A percentile compares a stretch with the other conserved stretches of the same genome.
Conservation (phyloP, 805 yeast genomes). For the Crinitomyces ghanaensis region DNA sequence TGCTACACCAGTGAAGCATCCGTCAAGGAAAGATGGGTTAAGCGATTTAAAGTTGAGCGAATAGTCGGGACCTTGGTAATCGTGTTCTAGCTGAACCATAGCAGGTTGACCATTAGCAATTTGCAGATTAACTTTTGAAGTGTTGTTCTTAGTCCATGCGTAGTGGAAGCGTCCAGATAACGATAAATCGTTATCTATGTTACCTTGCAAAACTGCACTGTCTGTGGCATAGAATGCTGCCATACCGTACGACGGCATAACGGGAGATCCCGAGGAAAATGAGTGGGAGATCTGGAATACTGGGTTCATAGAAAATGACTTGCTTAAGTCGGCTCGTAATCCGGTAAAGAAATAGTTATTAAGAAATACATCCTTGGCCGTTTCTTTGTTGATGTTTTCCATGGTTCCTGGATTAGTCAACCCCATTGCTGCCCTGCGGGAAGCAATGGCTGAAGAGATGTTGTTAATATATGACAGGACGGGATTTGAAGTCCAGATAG, state of each 20-base stretch:
- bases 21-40: conserved; percentile 72
- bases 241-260: conserved; percentile 83
- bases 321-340: conserved; percentile 89
- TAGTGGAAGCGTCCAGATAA: conserved; percentile 83
- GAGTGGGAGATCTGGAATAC: conserved; percentile 96
- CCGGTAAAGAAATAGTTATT: conserved; percentile 89
- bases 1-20: conserved; percentile 79
- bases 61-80: conserved; percentile 80
- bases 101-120: conserved; percentile 80
- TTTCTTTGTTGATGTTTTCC: conserved; percentile 90
- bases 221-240: conserved; percentile 84
- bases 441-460: conserved; percentile 56
- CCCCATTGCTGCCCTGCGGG: conserved; percentile 72
- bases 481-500: conserved; percentile 74
- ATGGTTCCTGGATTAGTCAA: conserved; percentile 88
- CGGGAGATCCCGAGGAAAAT: conserved; percentile 75
- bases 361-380: conserved; percentile 82
- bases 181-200: conserved; percentile 75
- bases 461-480: conserved; percentile 68
- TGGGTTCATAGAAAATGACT: conserved; percentile 82
- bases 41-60: conserved; percentile 81
- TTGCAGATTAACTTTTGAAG: conserved; percentile 80
- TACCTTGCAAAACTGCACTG: conserved; percentile 78
- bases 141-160: conserved; percentile 72
- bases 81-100: conserved; percentile 94